phyloP scores from a whole-genome alignment of 2,329 filamentous ascomycete genomes.

The Amylocarpus encephaloides region DNA sequence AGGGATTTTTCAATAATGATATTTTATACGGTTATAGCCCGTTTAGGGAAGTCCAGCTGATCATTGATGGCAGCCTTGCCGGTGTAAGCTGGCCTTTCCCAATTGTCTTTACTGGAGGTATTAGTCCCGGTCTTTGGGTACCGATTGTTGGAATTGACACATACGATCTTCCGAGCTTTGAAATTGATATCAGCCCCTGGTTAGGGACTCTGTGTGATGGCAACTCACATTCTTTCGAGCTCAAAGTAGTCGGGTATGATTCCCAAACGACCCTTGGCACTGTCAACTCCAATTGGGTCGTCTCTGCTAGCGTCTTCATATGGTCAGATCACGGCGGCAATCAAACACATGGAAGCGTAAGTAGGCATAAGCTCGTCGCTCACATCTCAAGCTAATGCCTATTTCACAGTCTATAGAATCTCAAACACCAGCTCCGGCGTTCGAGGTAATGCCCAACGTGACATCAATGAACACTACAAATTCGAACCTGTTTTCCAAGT shows the following conservation, averaged over 20 bases:
- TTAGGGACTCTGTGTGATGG: conserved; percentile 64
- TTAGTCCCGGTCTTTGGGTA: conserved; percentile 70
- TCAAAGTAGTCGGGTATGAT: conserved; percentile 55
- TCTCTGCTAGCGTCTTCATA: conserved; percentile 73
- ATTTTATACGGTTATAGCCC: conserved; percentile 62
- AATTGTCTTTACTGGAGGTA: conserved; percentile 73
- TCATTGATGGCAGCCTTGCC: conserved; percentile 65
- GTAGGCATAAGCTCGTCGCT: not conserved
- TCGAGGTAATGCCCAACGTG: conserved; percentile 24
- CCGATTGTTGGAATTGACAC: conserved; percentile 73
- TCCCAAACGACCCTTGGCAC: conserved; percentile 45
- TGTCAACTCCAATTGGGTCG: conserved; percentile 62
- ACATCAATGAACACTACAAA: conserved; percentile 5
- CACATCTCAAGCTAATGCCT: conserved; percentile 4
- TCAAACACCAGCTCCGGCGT: conserved; percentile 7
- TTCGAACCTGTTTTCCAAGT: conserved; percentile 11
- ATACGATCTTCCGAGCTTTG: conserved; percentile 71
- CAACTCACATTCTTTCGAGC: conserved; percentile 56
- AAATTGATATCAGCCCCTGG: conserved; percentile 78
- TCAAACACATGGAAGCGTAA: conserved; percentile 43
- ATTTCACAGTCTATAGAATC: conserved; percentile 11
- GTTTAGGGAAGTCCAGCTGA: conserved; percentile 71
- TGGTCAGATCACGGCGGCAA: conserved; percentile 54
- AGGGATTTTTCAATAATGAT: conserved; percentile 49
- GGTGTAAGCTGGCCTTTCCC: conserved; percentile 79